A percentile compares a stretch with the other conserved stretches of the same genome.
Evolutionary conservation across 83 land plant genomes (phyloP).

Genomic region (Isoetes engelmannii): DNA sequence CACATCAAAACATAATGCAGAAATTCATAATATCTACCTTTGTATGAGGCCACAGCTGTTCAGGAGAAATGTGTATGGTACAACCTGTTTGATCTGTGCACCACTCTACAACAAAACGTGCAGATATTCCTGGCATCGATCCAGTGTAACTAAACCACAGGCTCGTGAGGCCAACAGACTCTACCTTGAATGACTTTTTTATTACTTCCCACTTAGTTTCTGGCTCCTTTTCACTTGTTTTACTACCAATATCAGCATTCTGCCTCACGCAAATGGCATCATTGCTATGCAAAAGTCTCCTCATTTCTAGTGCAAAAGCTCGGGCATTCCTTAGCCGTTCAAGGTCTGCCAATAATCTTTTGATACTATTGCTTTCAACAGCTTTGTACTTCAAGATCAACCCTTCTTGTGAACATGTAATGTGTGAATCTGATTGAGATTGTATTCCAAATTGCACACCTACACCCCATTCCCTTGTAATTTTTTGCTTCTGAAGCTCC

Average conservation of each 20-base stretch:
- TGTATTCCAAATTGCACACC: conserved; percentile 80
- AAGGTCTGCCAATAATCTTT: conserved; percentile 73
- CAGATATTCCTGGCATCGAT: conserved; percentile 59
- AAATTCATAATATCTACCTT: conserved; percentile 45
- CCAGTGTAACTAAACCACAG: conserved; percentile 86
- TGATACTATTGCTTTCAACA: conserved; percentile 73
- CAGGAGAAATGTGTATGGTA: conserved; percentile 96
- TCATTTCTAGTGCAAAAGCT: conserved; percentile 81
- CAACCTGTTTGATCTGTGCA: conserved; percentile 80
- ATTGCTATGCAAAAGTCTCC: conserved; percentile 59
- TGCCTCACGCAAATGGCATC: too few species aligned
- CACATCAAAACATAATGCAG: neutral
- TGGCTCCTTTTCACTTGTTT: conserved; percentile 12
- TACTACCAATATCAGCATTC: conserved; percentile 40
- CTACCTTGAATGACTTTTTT: conserved; percentile 73
- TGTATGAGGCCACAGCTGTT: conserved; percentile 98
- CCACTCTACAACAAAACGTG: conserved; percentile 99
- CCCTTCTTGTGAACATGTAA: conserved; percentile 73
- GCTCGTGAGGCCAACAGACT: conserved; percentile 96
- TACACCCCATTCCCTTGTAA: conserved; percentile 48
- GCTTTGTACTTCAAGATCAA: conserved; percentile 61
- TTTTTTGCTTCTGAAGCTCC: conserved; percentile 80
- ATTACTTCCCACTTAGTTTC: conserved; percentile 68
- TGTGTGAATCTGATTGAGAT: conserved; percentile 89
- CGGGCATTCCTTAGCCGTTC: conserved; percentile 81